Conservation (phyloP, 805 yeast species). For the Pichia eremophila region DNA sequence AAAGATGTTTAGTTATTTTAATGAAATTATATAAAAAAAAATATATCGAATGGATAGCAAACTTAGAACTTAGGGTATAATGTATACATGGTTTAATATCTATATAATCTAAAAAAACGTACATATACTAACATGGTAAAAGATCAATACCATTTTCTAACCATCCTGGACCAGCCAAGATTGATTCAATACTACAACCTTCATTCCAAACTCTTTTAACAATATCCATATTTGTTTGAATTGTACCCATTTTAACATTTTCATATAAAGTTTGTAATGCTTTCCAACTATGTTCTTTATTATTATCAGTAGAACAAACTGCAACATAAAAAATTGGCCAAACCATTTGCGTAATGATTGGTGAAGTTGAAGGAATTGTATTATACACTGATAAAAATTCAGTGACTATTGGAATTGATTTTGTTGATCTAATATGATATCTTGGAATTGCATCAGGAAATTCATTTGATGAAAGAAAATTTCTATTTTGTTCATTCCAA, state of each 20-base stretch:
- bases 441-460: slow-evolving; percentile 8
- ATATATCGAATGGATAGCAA: too few species aligned
- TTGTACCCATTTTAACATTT: slow-evolving; percentile 47
- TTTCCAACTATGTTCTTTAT: slow-evolving; percentile 22
- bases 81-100: too few species aligned
- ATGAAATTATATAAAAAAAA: too few species aligned
- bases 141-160: slow-evolving; percentile 42
- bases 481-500: slow-evolving; percentile 2
- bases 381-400: slow-evolving; percentile 42
- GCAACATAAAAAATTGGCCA: slow-evolving; percentile 51
- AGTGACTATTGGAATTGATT: slow-evolving; percentile 26
- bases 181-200: slow-evolving; percentile 33
- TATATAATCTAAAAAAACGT: not conserved
- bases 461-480: not conserved
- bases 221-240: slow-evolving; percentile 33
- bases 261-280: slow-evolving; percentile 35
- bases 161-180: slow-evolving; percentile 37
- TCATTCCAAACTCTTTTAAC: slow-evolving; percentile 39
- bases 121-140: slow-evolving; percentile 25
- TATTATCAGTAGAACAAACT: slow-evolving; percentile 28
- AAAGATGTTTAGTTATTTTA: too few species aligned
- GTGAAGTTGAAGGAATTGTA: slow-evolving; percentile 36
- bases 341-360: slow-evolving; percentile 51
- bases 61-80: too few species aligned
- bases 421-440: slow-evolving; percentile 13